Evolutionary conservation across 192 early-diverging fungal genomes (phyloP), one percentile per base, ranked within the genome.

Genomic region (Pilaira anomala): DNA sequence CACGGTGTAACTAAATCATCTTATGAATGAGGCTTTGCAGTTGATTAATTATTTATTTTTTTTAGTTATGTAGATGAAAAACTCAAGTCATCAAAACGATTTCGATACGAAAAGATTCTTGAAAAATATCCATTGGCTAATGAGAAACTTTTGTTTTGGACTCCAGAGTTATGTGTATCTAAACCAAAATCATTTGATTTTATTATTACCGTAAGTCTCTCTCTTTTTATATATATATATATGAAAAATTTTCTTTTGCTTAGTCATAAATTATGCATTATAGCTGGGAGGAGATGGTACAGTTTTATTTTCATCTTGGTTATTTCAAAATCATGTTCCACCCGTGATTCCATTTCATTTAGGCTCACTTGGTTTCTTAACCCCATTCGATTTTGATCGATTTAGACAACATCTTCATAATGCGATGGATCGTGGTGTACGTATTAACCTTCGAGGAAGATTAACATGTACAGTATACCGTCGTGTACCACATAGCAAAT

Each of bases 251-350:
- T 11, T n/a, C n/a, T n/a, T n/a, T n/a, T n/a, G n/a, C n/a, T n/a
- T n/a, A n/a, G n/a, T n/a, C n/a, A 26, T 26, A 26, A 26, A 13
- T 25, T 18, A 22, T 25, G 21, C 18, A 30, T 39, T 39, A 44
- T 16, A 83, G 68, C 85, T 98, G 68, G 95, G 95, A 41, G 96
- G 95, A 21, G 95, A 98, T 80, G 95, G 95, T 39, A 98, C 95
- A 0, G 93, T 66, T 8, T 80, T 97, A 18, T 98, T 88, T 72
- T 89, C 94, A 36, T 90, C 92, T 26, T 97, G 95, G 93, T 77
- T 98, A 25, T 90, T 92, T 68, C 93, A 97, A 76, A 75, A 73
- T 8, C 81, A 83, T 21, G 93, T 97, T 30, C 96, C 96, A 30
- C 94, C 95, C 0, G 88, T 97, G n/a, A 83, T 98, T 24, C 86